Evolutionary conservation across 2,329 filamentous ascomycete genomes (phyloP), one percentile per base, ranked within the genome.

Genomic region (Ophioceras dolichostomum): DNA sequence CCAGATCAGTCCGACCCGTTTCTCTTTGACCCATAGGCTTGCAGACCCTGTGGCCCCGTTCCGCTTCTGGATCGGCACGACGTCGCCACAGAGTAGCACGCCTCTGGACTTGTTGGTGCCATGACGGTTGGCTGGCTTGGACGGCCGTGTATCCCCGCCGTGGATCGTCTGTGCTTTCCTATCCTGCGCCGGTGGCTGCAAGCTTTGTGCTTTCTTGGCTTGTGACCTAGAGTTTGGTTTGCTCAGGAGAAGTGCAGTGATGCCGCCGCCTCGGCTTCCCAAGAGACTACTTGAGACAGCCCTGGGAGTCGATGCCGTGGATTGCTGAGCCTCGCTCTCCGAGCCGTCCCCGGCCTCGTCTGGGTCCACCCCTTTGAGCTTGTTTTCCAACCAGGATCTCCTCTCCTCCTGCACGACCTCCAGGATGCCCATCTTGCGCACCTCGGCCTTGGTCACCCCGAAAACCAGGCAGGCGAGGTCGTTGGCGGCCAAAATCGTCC

Each of bases 1-100:
- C 91, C 91, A 98, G 42, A 98, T 96, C 41, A 98, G 62, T 9
- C 89, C 88, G 37, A 86, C 79, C 34, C 81, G 76, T 59, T 98
- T 98, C 58, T 98, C 91, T 63, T 98, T 98, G 4, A 98, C 91
- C 91, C 91, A 98, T 28, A 98, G 64, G 58, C 88, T 96, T 27
- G 91, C 91, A 40, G 91, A 88, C 2, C 91, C 91, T 4, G 81
- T 89, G 10, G 81, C 75, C 4, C 91, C 91, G 50, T 98, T 94
- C 42, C 91, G 77, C 60, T 96, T 98, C 55, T 88, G 83, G 41
- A 98, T 98, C 0, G 91, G 91, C 14, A 98, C 86, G n/a, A 98
- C 89, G 55, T 98, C 91, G 31, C 91, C 91, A 48, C 91, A 98
- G 1, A 98, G 70, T 37, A 98, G 60, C 19, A 98, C 91, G 3